phyloP scores from a whole-genome alignment of 1,284 basidiomycete species.

The Microbotryomycetes sp. region DNA sequence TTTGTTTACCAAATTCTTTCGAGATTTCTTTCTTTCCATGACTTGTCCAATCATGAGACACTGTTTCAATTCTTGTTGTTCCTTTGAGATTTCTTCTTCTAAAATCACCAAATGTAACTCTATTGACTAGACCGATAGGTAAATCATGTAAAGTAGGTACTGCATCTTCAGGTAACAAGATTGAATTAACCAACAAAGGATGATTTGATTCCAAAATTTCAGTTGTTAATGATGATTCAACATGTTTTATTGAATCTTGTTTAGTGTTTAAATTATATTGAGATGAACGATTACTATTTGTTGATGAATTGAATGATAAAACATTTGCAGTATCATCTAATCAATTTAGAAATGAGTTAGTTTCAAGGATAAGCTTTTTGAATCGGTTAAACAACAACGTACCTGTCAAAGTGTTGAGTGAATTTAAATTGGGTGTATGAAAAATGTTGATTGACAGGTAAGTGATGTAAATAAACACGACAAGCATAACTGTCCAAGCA shows the following conservation, averaged over 20 bases:
- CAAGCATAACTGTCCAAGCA: conserved; percentile 34
- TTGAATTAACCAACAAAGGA: background rate
- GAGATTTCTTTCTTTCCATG: too few relatives aligned
- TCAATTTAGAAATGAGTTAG: background rate
- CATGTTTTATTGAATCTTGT: too few relatives aligned
- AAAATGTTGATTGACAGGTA: conserved; percentile 36
- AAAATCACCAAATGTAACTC: conserved; percentile 26
- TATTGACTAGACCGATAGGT: conserved; percentile 30
- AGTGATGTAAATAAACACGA: conserved; percentile 32
- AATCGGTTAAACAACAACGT: background rate
- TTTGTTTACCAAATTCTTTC: too few relatives aligned
- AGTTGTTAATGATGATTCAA: too few relatives aligned
- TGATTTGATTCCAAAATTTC: too few relatives aligned
- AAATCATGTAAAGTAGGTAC: conserved; percentile 36
- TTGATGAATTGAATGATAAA: background rate
- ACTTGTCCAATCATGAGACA: too few relatives aligned
- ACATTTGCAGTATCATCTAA: conserved; percentile 2
- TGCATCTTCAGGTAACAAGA: conserved; percentile 5
- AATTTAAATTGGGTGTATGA: conserved; percentile 25
- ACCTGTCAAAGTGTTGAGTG: conserved; percentile 21
- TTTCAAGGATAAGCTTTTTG: too few relatives aligned
- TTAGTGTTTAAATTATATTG: background rate
- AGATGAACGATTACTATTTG: background rate
- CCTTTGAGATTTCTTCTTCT: background rate
- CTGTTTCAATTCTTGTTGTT: too few relatives aligned